Conservation (phyloP, 371 early-diverging fungal species). For the Coemansia sp. region DNA sequence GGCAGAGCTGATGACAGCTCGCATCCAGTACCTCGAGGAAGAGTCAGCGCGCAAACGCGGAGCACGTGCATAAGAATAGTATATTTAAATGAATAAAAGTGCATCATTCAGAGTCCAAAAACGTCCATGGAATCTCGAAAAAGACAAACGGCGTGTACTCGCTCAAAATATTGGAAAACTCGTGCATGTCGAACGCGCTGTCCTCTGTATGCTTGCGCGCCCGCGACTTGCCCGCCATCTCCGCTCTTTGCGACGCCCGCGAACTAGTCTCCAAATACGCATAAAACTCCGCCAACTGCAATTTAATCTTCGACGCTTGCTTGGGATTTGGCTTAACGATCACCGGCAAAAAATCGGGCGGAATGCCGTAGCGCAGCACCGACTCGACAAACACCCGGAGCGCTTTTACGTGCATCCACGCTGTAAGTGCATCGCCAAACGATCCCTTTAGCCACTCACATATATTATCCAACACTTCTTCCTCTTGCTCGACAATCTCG, state of each 20-base stretch:
- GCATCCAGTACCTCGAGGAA: constrained; percentile 39
- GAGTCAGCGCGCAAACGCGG: constrained; percentile 12
- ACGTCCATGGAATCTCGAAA: constrained; percentile 65
- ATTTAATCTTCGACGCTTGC: constrained; percentile 28
- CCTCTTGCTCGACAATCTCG: constrained; percentile 64
- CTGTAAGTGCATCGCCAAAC: constrained; percentile 87
- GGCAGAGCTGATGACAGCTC: constrained; percentile 32
- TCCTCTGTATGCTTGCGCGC: constrained; percentile 51
- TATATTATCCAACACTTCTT: constrained; percentile 76
- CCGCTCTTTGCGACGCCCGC: constrained; percentile 36
- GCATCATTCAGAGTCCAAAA: constrained; percentile 25
- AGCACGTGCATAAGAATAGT: neutral
- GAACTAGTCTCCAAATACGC: constrained; percentile 42
- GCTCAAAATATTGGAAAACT: constrained; percentile 73
- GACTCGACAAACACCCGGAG: constrained; percentile 93
- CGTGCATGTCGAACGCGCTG: constrained; percentile 75
- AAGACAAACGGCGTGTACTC: constrained; percentile 90
- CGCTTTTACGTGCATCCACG: constrained; percentile 92
- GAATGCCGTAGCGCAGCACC: constrained; percentile 94
- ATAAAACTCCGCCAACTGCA: constrained; percentile 36
- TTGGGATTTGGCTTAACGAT: constrained; percentile 63
- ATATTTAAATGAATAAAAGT: neutral
- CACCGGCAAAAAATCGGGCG: constrained; percentile 89
- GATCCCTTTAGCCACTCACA: constrained; percentile 84
- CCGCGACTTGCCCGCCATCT: constrained; percentile 28